phyloP scores from a whole-genome alignment of 2,329 filamentous ascomycete species.

The Periconia sp. region DNA sequence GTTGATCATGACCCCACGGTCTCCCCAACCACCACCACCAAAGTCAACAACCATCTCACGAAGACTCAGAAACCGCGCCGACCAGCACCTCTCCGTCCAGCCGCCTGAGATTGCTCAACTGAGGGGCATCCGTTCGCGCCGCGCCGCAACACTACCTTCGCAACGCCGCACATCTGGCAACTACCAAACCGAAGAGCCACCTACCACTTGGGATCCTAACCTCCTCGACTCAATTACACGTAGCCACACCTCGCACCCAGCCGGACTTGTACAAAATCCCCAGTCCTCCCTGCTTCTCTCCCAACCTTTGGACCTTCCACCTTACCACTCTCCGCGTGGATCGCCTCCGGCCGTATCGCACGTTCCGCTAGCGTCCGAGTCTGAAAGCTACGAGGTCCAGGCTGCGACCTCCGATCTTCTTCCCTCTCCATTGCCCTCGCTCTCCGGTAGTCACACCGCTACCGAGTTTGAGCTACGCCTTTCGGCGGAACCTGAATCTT shows the following conservation, averaged over 20 bases:
- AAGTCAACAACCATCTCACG: constrained; percentile 43
- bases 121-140: constrained; percentile 34
- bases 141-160: constrained; percentile 38
- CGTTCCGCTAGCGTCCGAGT: constrained; percentile 15
- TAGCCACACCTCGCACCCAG: constrained; percentile 26
- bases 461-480: constrained; percentile 24
- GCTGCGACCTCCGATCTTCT: constrained; percentile 17
- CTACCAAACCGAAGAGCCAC: constrained; percentile 31
- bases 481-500: constrained; percentile 25
- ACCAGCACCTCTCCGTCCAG: constrained; percentile 35
- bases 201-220: constrained; percentile 31
- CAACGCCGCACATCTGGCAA: constrained; percentile 38
- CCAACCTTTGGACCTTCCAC: constrained; percentile 23
- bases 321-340: constrained; percentile 25
- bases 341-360: constrained; percentile 17
- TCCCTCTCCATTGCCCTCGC: constrained; percentile 29
- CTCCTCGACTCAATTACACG: constrained; percentile 22
- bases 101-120: constrained; percentile 38
- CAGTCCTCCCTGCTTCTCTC: constrained; percentile 23
- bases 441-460: constrained; percentile 24
- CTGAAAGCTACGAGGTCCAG: constrained; percentile 20
- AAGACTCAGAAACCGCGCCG: constrained; percentile 38
- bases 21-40: constrained; percentile 31
- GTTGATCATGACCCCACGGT: constrained; percentile 44
- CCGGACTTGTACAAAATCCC: constrained; percentile 16